phyloP scores from a whole-genome alignment of 1,284 basidiomycete genomes.

The Trichosporon inkin region DNA sequence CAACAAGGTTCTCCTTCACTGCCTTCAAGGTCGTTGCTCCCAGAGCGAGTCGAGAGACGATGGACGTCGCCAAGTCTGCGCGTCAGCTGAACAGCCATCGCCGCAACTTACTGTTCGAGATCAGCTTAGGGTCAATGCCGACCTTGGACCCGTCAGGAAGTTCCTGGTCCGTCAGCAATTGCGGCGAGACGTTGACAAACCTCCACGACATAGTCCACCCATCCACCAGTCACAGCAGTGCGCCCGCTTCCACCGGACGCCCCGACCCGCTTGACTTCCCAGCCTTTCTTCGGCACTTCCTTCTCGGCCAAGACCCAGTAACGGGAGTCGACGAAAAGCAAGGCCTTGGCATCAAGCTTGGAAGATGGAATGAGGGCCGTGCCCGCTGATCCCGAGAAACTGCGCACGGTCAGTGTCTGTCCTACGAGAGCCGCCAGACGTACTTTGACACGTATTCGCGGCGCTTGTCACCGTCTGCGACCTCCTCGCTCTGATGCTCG shows the following conservation, averaged over 20 bases:
- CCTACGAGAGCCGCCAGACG: constrained; percentile 33
- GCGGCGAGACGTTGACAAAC: constrained; percentile 36
- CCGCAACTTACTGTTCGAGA: constrained; percentile 60
- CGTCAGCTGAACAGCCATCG: neutral
- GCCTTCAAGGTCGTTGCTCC: constrained; percentile 61
- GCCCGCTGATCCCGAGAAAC: constrained; percentile 82
- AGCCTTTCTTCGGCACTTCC: constrained; percentile 67
- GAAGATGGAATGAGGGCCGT: constrained; percentile 68
- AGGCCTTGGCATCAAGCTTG: constrained; percentile 55
- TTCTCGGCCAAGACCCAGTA: constrained; percentile 82
- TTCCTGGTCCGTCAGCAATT: constrained; percentile 46
- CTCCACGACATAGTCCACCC: constrained; percentile 70
- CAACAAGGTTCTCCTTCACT: constrained; percentile 68
- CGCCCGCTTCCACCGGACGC: constrained; percentile 50
- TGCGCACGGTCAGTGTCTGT: constrained; percentile 36
- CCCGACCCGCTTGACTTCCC: constrained; percentile 70
- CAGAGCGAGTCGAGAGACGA: constrained; percentile 51
- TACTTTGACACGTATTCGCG: constrained; percentile 78
- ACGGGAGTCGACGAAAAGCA: constrained; percentile 75
- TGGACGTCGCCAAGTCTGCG: constrained; percentile 23
- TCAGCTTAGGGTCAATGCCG: constrained; percentile 83
- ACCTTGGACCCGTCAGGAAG: constrained; percentile 60
- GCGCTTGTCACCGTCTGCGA: constrained; percentile 73
- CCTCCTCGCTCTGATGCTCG: constrained; percentile 81
- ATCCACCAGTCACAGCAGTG: constrained; percentile 57